Evolutionary conservation across 192 early-diverging fungal species (phyloP), one percentile per base, ranked within the genome.

Genomic region (Diversispora epigaea): DNA sequence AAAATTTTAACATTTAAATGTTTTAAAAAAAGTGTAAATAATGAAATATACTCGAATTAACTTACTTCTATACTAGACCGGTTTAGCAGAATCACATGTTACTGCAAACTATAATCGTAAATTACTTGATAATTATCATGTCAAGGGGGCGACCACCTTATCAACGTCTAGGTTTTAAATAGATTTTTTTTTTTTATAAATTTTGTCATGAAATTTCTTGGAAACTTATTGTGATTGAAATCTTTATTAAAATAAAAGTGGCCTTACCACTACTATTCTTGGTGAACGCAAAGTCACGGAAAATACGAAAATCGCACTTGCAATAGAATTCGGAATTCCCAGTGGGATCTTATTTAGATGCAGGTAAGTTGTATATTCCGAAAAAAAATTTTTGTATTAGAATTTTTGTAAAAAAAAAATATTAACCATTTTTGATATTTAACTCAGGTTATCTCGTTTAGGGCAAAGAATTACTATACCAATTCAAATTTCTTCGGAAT

Each of bases 401-500:
- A 60, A 25, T n/a, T 25, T 21, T 2, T 25, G 10, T 60, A 1
- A 32, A 32, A 32, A 32, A 32, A 32, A 32, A 32, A 32, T 32
- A 32, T 32, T 32, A 32, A 32, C 2, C 25, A 32, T 32, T 32
- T 32, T 32, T 32, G 25, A 32, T 32, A 32, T 32, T 32, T 44
- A n/a, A 43, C 47, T 71, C 39, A 88, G 87, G 71, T 79, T 91
- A 40, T 79, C 80, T 62, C 87, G 91, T 10, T 80, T 94, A 68
- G 91, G 87, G 17, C 92, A 94, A 79, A 85, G 78, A 52, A 68
- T 93, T 21, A 78, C 80, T 3, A 64, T 94, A 15, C 93, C 93
- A 10, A 79, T 94, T 50, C 72, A 90, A 0, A 73, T 94, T 47
- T 80, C 92, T 10, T 77, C 83, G 3, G 81, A 84, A 17, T 85